phyloP scores from a whole-genome alignment of 2,329 filamentous ascomycete genomes.

The Raffaelea arxii region DNA sequence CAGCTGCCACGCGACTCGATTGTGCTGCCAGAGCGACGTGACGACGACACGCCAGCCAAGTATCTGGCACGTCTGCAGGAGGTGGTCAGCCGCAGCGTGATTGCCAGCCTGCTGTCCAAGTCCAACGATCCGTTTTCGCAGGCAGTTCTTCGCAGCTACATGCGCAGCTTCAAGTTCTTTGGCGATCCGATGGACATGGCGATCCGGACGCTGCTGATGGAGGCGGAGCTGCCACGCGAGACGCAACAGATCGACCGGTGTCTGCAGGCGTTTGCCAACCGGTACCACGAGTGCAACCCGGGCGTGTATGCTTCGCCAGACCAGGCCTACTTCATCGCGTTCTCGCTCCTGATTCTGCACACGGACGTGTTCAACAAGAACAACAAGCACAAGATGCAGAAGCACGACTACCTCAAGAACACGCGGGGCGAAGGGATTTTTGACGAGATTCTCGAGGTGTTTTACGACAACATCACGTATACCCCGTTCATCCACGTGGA shows the following conservation, averaged over 20 bases:
- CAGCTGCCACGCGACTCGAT: slow-evolving; percentile 64
- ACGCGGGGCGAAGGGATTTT: slow-evolving; percentile 86
- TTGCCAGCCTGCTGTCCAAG: slow-evolving; percentile 79
- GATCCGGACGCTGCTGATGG: slow-evolving; percentile 89
- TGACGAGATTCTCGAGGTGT: slow-evolving; percentile 86
- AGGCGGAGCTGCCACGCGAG: slow-evolving; percentile 90
- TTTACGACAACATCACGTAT: slow-evolving; percentile 98
- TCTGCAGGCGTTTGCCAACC: slow-evolving; percentile 85
- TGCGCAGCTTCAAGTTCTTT: slow-evolving; percentile 91
- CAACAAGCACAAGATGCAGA: slow-evolving; percentile 99
- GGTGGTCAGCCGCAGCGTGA: slow-evolving; percentile 66
- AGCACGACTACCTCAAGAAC: slow-evolving; percentile 89
- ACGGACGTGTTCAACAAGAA: slow-evolving; percentile 99
- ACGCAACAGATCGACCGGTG: slow-evolving; percentile 97
- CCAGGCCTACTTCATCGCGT: slow-evolving; percentile 96
- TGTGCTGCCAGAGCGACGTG: slow-evolving; percentile 66
- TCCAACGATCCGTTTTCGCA: slow-evolving; percentile 75
- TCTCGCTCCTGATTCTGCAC: slow-evolving; percentile 90
- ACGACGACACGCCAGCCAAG: slow-evolving; percentile 82
- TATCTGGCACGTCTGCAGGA: slow-evolving; percentile 81
- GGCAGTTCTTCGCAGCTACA: slow-evolving; percentile 83
- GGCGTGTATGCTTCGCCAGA: slow-evolving; percentile 87
- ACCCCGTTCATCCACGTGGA: slow-evolving; percentile 98
- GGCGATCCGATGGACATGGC: slow-evolving; percentile 98
- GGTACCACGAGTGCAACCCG: slow-evolving; percentile 97